Percentiles rank a stretch among this genome's conserved stretches.
These are phyloP conservation scores for Nitzschia sp. DNA, from an alignment of 108 stramenopile species.

Conservation along the genomic window DNA sequence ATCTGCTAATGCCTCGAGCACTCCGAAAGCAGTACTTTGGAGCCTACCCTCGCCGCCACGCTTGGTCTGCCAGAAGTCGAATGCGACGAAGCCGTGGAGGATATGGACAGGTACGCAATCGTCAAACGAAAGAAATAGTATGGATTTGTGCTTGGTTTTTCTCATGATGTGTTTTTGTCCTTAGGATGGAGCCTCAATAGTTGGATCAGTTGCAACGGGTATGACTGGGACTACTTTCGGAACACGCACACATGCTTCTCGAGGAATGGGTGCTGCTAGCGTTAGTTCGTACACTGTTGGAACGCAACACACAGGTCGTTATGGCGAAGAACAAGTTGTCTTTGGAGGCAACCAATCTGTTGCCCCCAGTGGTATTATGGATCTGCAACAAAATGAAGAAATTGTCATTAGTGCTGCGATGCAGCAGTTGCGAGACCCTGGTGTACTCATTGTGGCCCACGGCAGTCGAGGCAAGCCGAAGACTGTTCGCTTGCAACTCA, in stretches of 20 bases:
- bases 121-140: too few relatives aligned
- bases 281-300: constrained; percentile 25
- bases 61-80: constrained; percentile 72
- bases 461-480: constrained; percentile 83
- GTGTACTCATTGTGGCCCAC: constrained; percentile 80
- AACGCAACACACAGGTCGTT: constrained; percentile 17
- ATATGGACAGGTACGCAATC: constrained; percentile 30
- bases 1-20: constrained; percentile 68
- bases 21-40: constrained; percentile 75
- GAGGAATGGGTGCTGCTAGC: constrained; percentile 15
- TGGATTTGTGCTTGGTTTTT: too few relatives aligned
- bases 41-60: constrained; percentile 82
- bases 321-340: constrained; percentile 41
- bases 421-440: constrained; percentile 82
- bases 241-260: constrained; percentile 20
- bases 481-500: constrained; percentile 74
- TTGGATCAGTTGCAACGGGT: constrained; percentile 34
- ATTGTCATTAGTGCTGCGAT: constrained; percentile 78
- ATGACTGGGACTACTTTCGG: constrained; percentile 30
- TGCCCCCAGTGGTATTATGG: constrained; percentile 19
- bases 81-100: constrained; percentile 33
- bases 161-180: not conserved
- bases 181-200: constrained; percentile 32
- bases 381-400: constrained; percentile 64
- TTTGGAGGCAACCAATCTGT: constrained; percentile 16